phyloP scores from a whole-genome alignment of 2,329 filamentous ascomycete species.

The Diplodia sapinea region DNA sequence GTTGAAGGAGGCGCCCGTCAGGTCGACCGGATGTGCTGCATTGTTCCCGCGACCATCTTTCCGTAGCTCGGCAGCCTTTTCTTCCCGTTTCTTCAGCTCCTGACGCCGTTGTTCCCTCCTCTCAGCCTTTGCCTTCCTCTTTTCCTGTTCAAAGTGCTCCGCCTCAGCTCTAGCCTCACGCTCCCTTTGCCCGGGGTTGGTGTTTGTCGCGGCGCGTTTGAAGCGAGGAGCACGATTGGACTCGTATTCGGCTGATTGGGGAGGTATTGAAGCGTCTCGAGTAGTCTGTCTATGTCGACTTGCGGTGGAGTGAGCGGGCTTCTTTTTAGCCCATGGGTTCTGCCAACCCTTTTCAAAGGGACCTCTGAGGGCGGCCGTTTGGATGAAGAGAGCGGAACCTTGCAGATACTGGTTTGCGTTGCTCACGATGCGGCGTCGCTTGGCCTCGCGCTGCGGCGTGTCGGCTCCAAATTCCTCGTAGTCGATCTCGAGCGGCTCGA shows the following conservation, averaged over 20 bases:
- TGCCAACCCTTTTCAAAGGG: constrained; percentile 59
- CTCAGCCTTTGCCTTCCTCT: neutral
- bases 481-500: constrained; percentile 10
- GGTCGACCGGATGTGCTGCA: neutral
- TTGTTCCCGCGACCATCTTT: constrained; percentile 18
- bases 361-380: constrained; percentile 66
- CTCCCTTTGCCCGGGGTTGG: neutral
- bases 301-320: constrained; percentile 3
- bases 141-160: neutral
- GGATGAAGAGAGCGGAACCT: constrained; percentile 62
- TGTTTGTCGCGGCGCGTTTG: neutral
- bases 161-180: constrained; percentile 4
- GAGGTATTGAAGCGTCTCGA: neutral
- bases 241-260: neutral
- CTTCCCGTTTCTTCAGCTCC: neutral
- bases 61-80: constrained; percentile 13
- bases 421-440: constrained; percentile 63
- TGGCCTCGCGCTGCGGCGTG: constrained; percentile 51
- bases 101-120: constrained; percentile 18
- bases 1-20: neutral
- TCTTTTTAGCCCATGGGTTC: constrained; percentile 43
- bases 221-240: neutral
- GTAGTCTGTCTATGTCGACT: neutral
- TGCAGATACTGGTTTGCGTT: constrained; percentile 64
- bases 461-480: constrained; percentile 19